Evolutionary conservation across 768 basidiomycete genomes (phyloP), one percentile per base, ranked within the genome.

Genomic region (Russula brevipes): DNA sequence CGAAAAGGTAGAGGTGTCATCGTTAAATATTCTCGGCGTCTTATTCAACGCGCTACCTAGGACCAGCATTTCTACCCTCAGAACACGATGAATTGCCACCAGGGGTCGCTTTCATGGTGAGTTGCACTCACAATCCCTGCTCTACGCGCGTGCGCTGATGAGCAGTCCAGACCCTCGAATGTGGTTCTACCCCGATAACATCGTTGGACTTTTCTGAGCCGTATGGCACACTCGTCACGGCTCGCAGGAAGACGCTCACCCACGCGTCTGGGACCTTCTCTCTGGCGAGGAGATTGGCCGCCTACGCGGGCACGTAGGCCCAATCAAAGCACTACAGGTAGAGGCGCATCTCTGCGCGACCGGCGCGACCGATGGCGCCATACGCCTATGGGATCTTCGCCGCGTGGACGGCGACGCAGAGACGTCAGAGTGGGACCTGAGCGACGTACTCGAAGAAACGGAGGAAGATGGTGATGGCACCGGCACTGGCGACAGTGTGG

Each of bases 191-290:
- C 0, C 89, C 91, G 0, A 86, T 99, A 67, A 86, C 87, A 0
- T 86, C 94, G 1, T 82, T 99, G 19, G 97, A 99, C 75, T 92
- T 98, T 70, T 92, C 91, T 10, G 96, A 98, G 71, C 97, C 97
- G 5, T 99, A 99, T 69, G 96, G 94, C 16, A 89, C 87, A 10
- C 84, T 98, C 41, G 94, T 98, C 63, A 91, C 85, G 55, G 88
- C 94, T 88, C 92, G 1, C 85, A 84, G 64, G 89, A 92, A 56
- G 96, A 97, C 68, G 78, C 87, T 12, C 85, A 90, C 60, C 94
- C 94, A 2, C 86, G 89, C 6, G 88, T 98, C 14, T 99, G 94
- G 96, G 97, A 99, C 74, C 79, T 99, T 17, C 84, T 95, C 66
- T 83, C 87, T 36, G 97, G 95, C 10, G 84, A 88, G 59, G 90